Evolutionary conservation across 2,329 filamentous ascomycete species (phyloP).

Genomic region (Aspergillus flavus): DNA sequence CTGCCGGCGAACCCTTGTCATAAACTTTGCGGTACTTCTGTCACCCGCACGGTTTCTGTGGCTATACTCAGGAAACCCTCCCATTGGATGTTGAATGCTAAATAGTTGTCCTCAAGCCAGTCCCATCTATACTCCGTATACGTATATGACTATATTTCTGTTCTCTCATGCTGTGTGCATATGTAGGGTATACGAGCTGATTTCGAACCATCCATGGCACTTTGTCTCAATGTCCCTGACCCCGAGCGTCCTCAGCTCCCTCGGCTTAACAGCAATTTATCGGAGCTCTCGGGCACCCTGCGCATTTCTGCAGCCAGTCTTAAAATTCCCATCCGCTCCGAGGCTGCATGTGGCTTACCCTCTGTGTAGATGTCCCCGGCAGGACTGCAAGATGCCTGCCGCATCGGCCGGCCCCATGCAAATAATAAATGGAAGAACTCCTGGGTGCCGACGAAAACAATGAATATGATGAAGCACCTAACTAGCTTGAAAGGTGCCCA

Average conservation of each 20-base stretch:
- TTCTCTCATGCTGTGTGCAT: neutral
- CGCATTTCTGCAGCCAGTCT: slow-evolving; percentile 20
- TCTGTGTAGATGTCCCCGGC: neutral
- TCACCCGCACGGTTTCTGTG: neutral
- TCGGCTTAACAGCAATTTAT: neutral
- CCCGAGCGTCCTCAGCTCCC: neutral
- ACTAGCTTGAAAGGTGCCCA: neutral
- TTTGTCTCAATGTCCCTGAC: neutral
- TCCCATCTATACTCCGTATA: neutral
- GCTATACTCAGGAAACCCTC: neutral
- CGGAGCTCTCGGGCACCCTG: slow-evolving; percentile 20
- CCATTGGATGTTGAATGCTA: neutral
- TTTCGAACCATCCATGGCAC: neutral
- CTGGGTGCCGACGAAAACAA: neutral
- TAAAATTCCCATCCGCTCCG: slow-evolving; percentile 16
- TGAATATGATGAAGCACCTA: neutral
- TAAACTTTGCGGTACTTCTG: neutral
- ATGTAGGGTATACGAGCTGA: neutral
- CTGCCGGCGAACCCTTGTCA: slow-evolving; percentile 17
- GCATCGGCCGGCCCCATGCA: neutral
- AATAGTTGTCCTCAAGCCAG: neutral
- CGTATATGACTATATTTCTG: neutral
- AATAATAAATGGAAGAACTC: slow-evolving; percentile 4
- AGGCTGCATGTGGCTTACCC: slow-evolving; percentile 9
- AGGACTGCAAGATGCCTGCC: slow-evolving; percentile 13